Evolutionary conservation across 805 yeast genomes (phyloP), one percentile per base, ranked within the genome.

Genomic region (Metschnikowia cerradonensis): DNA sequence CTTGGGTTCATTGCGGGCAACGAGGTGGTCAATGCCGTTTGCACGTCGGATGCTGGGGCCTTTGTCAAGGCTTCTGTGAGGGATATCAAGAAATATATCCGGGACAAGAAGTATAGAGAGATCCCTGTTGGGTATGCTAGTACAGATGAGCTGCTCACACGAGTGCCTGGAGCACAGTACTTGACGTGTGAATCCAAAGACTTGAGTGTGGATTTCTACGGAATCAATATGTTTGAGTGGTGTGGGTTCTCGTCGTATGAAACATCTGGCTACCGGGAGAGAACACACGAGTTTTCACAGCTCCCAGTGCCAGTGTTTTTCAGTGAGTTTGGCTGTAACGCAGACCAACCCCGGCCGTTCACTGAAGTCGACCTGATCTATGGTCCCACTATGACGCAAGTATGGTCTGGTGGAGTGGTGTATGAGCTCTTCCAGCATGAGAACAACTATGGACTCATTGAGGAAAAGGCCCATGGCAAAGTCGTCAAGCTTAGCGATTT

Each of bases 41-140:
- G 45, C 5, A 68, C 62, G 46, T 56, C 67, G 6, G 61, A 61
- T 36, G 63, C 72, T 0, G 61, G 72, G 15, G 68, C 72, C 1
- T 71, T 64, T 56, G 72, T 70, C 14, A 65, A 64, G 49, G 75
- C 74, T 2, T 66, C 75, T 7, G 63, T 69, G 6, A 53, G 75
- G 39, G 76, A 71, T 50, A 50, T 58, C 30, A 70, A 68, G 51
- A 33, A 40, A 10, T 63, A 71, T 49, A 70, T 71, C 22, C 54
- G 47, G 3, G 33, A 48, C 15, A 64, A 63, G 45, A 56, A 61
- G 3, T 68, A 67, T 56, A 59, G 77, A 46, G 30, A 52, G 3
- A 63, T 73, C 15, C 77, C 79, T 0, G 60, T 76, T 14, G 81
- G 80, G 1, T 70, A 70, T 51, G 69, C 75, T 26, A 62, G 70